Base-by-base conservation (phyloP, 495 filamentous ascomycete species). In the Penicillium dipodomyicola region DNA sequence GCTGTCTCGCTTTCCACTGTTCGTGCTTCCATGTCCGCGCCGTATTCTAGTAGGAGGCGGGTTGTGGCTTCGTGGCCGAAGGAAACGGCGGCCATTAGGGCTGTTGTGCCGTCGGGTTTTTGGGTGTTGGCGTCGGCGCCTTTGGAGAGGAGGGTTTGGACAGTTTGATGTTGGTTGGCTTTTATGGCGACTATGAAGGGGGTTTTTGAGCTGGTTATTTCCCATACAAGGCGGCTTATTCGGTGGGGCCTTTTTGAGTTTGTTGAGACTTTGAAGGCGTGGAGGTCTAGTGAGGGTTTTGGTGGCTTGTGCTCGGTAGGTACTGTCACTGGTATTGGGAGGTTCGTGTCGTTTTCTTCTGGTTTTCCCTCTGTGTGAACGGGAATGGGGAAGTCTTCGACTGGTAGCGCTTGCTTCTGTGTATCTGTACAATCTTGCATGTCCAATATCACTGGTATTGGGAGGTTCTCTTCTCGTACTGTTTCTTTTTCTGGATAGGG, bases 111-210 rank as follows among this genome's bases (percentile, higher is more conserved):
- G 1, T 56, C 27, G 5, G 43, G 45, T 50, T 75, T 70, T 46
- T 61, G 61, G 5, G 65, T 62, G 47, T 79, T 68, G 40, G 70
- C 56, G 47, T 78, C 64, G 3, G 77, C 75, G 1, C 70, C 73
- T 53, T 68, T 71, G 12, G 70, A 56, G 7, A 80, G 54, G 9
- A 58, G 49, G 4, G 25, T 27, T 41, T 58, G 53, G 2, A 66
- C 37, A 4, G 54, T 15, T 11, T 43, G 25, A 5, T 43, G 19
- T 4, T 42, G 46, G 20, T 49, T 58, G 30, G 40, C 30, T 42
- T 54, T 48, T 14, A 66, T 53, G 27, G 57, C 12, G 2, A 37
- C 22, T 7, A 66, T 54, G 14, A 66, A 61, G 33, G 48, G 23
- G 17, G 58, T 41, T 50, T 58, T 63, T 20, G 49, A 52, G 15